These are phyloP conservation scores for Casuarina glauca DNA, from an alignment of 306 rosid species.

Conservation along the genomic window DNA sequence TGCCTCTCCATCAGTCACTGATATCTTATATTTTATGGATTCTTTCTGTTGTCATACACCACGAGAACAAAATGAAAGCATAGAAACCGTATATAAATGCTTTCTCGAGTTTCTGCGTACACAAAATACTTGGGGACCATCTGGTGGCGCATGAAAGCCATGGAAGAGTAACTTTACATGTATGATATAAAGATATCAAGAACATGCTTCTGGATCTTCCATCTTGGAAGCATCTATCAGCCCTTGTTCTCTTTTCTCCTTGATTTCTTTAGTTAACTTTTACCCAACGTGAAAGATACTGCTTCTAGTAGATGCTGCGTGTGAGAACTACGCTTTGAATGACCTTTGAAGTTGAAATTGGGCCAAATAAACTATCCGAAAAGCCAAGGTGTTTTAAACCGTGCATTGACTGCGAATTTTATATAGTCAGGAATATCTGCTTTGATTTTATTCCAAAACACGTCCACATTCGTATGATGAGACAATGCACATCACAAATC, in stretches of 20 bases:
- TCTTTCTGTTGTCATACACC: too few relatives aligned
- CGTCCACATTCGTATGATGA: background rate
- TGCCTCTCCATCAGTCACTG: too few relatives aligned
- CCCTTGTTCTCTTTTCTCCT: background rate
- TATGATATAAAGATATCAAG: background rate
- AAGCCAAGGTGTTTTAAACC: background rate
- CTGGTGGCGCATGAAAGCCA: conserved; percentile 7
- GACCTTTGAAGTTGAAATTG: conserved; percentile 25
- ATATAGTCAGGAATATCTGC: background rate
- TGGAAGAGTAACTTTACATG: conserved; percentile 12
- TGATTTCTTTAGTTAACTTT: background rate
- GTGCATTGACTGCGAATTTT: background rate
- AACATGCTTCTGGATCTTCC: conserved; percentile 35
- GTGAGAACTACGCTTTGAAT: conserved; percentile 7
- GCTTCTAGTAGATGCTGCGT: conserved; percentile 21
- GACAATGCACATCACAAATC: background rate
- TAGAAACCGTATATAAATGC: background rate
- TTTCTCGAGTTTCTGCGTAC: conserved; percentile 29
- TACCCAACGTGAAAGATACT: background rate
- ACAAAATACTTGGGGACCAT: conserved; percentile 21
- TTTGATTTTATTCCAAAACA: background rate
- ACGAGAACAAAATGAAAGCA: background rate
- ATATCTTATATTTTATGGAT: too few relatives aligned
- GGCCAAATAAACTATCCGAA: background rate
- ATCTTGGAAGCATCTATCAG: conserved; percentile 16